Conservation (phyloP, 2,329 filamentous ascomycete genomes). For the Fusarium anguioides region DNA sequence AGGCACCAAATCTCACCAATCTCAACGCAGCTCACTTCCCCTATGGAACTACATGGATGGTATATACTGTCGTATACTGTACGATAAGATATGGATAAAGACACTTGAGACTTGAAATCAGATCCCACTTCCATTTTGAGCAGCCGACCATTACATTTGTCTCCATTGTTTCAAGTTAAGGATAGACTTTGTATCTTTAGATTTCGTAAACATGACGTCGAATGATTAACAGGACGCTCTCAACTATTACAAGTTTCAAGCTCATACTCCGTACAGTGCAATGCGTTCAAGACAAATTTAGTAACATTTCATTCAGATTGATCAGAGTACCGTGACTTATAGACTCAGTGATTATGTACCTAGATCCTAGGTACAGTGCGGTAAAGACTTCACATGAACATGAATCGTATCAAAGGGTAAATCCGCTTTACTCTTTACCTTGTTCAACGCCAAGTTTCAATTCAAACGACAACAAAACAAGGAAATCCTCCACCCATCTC, state of each 20-base stretch:
- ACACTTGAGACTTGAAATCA: not conserved
- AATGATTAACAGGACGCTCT: not conserved
- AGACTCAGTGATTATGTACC: too few relatives aligned
- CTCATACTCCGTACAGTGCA: not conserved
- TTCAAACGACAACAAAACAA: slow-evolving; percentile 27
- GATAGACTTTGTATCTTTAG: not conserved
- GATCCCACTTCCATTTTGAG: not conserved
- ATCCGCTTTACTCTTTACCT: not conserved
- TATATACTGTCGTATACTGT: not conserved
- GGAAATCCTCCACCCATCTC: slow-evolving; percentile 25
- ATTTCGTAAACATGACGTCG: slow-evolving; percentile 34
- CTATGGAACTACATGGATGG: not conserved
- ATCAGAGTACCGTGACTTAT: too few relatives aligned
- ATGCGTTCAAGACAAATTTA: slow-evolving; percentile 13
- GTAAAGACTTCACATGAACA: not conserved
- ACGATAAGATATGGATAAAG: not conserved
- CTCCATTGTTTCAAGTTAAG: slow-evolving; percentile 27
- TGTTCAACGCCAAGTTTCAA: slow-evolving; percentile 19
- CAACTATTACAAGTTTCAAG: not conserved
- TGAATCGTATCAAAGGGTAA: slow-evolving; percentile 20
- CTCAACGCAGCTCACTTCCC: not conserved
- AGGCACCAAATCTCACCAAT: slow-evolving; percentile 5
- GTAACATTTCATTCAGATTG: not conserved
- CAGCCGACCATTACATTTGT: slow-evolving; percentile 32
- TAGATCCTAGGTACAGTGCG: not conserved